These are phyloP conservation scores for Cymbopogon flexuosus DNA, from an alignment of 202 grass and related monocot genomes.

Conservation along the genomic window DNA sequence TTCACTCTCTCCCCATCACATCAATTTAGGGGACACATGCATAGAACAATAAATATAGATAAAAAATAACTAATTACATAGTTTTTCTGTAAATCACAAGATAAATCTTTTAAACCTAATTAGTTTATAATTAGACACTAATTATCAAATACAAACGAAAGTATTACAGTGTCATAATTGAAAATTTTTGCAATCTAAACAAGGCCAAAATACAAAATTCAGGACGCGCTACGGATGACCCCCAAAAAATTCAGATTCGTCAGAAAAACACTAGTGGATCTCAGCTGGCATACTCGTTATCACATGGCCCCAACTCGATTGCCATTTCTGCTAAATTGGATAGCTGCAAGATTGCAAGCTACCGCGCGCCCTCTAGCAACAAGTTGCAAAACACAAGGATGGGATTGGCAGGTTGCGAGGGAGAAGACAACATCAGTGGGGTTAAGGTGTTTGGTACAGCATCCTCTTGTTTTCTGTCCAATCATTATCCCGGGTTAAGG, in stretches of 20 bases:
- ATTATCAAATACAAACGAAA: too few relatives aligned
- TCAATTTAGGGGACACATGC: too few relatives aligned
- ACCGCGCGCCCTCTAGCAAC: background rate
- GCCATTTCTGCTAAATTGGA: background rate
- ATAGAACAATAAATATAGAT: too few relatives aligned
- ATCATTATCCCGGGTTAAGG: slow-evolving; percentile 7
- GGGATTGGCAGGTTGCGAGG: slow-evolving; percentile 29
- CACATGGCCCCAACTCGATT: background rate
- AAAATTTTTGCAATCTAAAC: too few relatives aligned
- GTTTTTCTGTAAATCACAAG: too few relatives aligned
- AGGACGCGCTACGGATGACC: too few relatives aligned
- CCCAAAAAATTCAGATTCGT: background rate
- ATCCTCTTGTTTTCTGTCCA: slow-evolving; percentile 33
- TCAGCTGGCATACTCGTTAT: background rate
- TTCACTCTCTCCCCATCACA: too few relatives aligned
- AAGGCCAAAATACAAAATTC: too few relatives aligned
- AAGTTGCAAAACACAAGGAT: slow-evolving; percentile 31
- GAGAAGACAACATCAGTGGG: slow-evolving; percentile 11
- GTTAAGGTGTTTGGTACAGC: slow-evolving; percentile 23
- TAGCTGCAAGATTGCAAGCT: background rate
- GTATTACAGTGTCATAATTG: too few relatives aligned
- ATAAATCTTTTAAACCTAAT: too few relatives aligned
- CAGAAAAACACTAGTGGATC: background rate
- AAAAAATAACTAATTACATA: too few relatives aligned
- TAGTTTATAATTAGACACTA: too few relatives aligned